Conservation (phyloP, 108 stramenopile species). For the Stephanodiscus triporus region DNA sequence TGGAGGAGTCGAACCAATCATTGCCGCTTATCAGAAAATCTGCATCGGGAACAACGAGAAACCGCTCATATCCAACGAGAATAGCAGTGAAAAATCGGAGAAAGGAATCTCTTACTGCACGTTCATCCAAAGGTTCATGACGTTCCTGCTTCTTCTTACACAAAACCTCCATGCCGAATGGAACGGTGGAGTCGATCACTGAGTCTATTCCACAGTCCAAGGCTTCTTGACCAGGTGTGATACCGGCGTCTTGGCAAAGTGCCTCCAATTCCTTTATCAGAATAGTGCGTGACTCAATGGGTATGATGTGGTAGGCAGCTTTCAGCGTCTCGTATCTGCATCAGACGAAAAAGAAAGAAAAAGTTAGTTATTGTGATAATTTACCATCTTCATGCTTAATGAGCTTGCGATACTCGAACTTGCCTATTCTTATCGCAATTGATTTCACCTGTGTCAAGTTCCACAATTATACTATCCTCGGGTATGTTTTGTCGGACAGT, state of each 20-base stretch:
- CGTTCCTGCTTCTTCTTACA: slow-evolving; percentile 20
- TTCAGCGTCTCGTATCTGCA: slow-evolving; percentile 64
- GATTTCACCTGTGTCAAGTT: slow-evolving; percentile 78
- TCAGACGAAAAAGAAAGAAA: slow-evolving; percentile 3
- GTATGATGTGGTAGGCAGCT: slow-evolving; percentile 76
- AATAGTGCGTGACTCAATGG: slow-evolving; percentile 60
- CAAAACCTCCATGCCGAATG: slow-evolving; percentile 50
- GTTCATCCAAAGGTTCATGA: slow-evolving; percentile 74
- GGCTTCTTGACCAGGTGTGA: slow-evolving; percentile 84
- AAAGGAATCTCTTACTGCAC: slow-evolving; percentile 83
- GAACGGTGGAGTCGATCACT: slow-evolving; percentile 53
- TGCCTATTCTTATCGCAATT: slow-evolving; percentile 70
- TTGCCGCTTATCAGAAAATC: slow-evolving; percentile 81
- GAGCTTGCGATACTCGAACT: background rate
- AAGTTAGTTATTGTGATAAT: background rate
- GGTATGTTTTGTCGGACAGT: slow-evolving; percentile 65
- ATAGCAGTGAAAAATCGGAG: slow-evolving; percentile 82
- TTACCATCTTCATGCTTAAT: too few species aligned
- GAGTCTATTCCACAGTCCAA: slow-evolving; percentile 72
- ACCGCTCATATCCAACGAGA: slow-evolving; percentile 84
- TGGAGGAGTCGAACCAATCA: slow-evolving; percentile 88
- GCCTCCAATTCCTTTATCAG: slow-evolving; percentile 84
- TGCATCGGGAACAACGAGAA: slow-evolving; percentile 83
- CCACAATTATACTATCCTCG: slow-evolving; percentile 84
- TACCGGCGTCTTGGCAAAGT: slow-evolving; percentile 77